These are phyloP conservation scores for Calocera cornea DNA, from an alignment of 768 basidiomycete species.

Conservation along the genomic window DNA sequence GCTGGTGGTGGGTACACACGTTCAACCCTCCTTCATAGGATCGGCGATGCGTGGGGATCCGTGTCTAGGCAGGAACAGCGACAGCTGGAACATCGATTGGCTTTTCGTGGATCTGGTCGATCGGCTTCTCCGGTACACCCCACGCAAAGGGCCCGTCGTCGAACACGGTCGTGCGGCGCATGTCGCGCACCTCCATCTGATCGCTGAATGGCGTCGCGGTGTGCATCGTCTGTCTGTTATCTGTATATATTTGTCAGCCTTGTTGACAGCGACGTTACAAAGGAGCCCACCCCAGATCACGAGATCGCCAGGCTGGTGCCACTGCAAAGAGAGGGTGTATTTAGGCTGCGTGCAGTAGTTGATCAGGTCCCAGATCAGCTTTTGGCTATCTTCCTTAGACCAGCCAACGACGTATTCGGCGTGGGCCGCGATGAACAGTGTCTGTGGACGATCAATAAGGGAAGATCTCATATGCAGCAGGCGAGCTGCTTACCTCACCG, in stretches of 20 bases:
- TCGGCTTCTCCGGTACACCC: neutral
- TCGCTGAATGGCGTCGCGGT: slow-evolving; percentile 14
- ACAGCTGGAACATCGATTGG: neutral
- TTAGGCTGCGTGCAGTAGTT: slow-evolving; percentile 15
- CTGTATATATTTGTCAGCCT: neutral
- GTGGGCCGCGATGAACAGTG: slow-evolving; percentile 16
- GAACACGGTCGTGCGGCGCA: slow-evolving; percentile 17
- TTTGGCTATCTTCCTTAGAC: slow-evolving; percentile 12
- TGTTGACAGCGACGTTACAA: neutral
- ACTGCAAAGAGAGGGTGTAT: slow-evolving; percentile 12
- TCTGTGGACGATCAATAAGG: neutral
- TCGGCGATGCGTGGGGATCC: no score
- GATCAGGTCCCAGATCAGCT: slow-evolving; percentile 15
- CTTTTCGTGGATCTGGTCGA: neutral
- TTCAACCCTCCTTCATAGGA: no score
- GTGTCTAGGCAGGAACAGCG: neutral
- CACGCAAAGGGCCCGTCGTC: slow-evolving; percentile 10
- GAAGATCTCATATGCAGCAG: neutral
- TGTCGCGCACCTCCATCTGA: slow-evolving; percentile 18
- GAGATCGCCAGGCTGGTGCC: slow-evolving; percentile 12
- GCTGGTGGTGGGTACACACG: no score
- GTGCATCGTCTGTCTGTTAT: slow-evolving; percentile 14
- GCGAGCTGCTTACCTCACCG: neutral
- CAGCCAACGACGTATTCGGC: slow-evolving; percentile 12
- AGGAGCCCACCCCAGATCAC: slow-evolving; percentile 10